Base-by-base conservation (phyloP, 306 rosid genomes). In the Pyrus bretschneideri region DNA sequence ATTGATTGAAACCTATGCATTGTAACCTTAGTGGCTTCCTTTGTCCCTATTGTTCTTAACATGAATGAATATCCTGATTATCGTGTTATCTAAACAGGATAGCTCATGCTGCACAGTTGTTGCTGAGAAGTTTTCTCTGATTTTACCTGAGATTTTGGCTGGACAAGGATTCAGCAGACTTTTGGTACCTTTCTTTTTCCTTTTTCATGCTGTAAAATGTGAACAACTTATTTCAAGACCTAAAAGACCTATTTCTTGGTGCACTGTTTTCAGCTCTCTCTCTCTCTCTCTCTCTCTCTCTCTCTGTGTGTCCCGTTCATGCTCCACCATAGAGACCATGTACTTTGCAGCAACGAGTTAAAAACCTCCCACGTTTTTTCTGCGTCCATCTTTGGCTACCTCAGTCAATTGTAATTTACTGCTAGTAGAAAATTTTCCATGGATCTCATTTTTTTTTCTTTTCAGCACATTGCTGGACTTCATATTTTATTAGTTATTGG, bases 81-180 rank as follows among this genome's bases (percentile, higher is more conserved):
- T 70, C 4, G 5, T 70, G 45, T 63, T 79, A 58, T 80, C 67
- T 6, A 31, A 78, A 70, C 93, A 91, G 93, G 97, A 83, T 67
- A 81, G 88, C 77, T 91, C 93, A 69, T 91, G 89, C 71, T 90
- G 93, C 75, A 83, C 96, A 12, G 81, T 78, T 55, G 78, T 93
- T 78, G 88, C 96, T 3, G 97, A 88, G 75, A 93, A 86, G 81
- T 87, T 93, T 80, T 84, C 83, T 15, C 31, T 46, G 10, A 58
- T 67, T 83, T 87, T 97, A 12, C 97, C 96, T 29, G 86, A 86
- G 84, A 79, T 86, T 78, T 81, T 93, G 82, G 85, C 86, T 55
- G 78, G 92, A 83, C 87, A 80, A 79, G 86, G 94, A 69, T 87
- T 93, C 85, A 93, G 96, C 76, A 83, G 88, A 85, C 79, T 90